A percentile compares a stretch with the other conserved stretches of the same genome.
These are phyloP conservation scores for Pseudodiploospora longispora DNA, from an alignment of 2,329 filamentous ascomycete genomes.

Conservation along the genomic window DNA sequence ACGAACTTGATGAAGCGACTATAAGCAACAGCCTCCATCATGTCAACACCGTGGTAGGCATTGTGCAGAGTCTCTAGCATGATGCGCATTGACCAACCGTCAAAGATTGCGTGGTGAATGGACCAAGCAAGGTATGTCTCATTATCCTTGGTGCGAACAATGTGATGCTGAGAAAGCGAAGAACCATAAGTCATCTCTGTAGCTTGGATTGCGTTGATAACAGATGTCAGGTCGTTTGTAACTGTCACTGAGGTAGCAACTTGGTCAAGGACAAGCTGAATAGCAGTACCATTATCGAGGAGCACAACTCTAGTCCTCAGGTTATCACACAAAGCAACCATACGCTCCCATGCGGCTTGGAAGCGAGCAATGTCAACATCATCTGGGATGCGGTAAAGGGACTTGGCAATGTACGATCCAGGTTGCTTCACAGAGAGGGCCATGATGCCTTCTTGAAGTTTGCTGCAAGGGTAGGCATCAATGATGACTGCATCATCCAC, in stretches of 20 bases:
- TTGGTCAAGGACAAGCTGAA: slow-evolving; percentile 8
- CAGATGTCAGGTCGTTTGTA: background rate
- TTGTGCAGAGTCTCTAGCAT: background rate
- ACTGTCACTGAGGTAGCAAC: slow-evolving; percentile 3
- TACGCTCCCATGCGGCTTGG: slow-evolving; percentile 19
- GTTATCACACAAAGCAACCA: slow-evolving; percentile 3
- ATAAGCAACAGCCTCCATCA: slow-evolving; percentile 4
- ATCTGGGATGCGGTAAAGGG: slow-evolving; percentile 13
- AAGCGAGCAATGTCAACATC: slow-evolving; percentile 16
- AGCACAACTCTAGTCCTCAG: slow-evolving; percentile 11
- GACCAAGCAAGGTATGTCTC: slow-evolving; percentile 12
- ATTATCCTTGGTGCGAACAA: background rate
- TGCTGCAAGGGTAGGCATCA: slow-evolving; percentile 30
- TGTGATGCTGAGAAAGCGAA: slow-evolving; percentile 1
- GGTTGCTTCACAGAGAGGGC: slow-evolving; percentile 21
- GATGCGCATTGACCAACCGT: slow-evolving; percentile 12
- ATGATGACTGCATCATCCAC: slow-evolving; percentile 9
- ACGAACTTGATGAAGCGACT: slow-evolving; percentile 10
- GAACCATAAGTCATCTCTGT: slow-evolving; percentile 5
- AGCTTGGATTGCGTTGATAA: background rate
- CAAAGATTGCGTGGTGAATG: slow-evolving; percentile 17
- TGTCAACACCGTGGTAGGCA: slow-evolving; percentile 5
- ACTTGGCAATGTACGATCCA: slow-evolving; percentile 27
- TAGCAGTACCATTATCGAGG: slow-evolving; percentile 1
- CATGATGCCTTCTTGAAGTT: slow-evolving; percentile 32